Percentiles rank a stretch among this genome's conserved stretches.
Conservation (phyloP, 768 basidiomycete genomes). For the Trametes maxima region DNA sequence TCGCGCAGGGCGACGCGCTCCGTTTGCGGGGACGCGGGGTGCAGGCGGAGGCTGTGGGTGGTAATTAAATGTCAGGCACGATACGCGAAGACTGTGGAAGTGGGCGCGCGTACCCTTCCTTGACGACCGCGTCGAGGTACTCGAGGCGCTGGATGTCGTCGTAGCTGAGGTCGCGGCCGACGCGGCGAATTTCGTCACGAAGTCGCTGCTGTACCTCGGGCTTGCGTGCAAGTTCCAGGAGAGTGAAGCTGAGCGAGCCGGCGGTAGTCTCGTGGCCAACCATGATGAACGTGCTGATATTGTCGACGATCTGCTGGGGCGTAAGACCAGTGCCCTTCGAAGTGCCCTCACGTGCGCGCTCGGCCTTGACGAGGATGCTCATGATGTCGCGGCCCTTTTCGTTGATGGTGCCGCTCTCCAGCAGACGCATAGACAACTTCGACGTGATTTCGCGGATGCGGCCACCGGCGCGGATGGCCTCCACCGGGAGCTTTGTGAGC, state of each 20-base stretch:
- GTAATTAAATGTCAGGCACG: neutral
- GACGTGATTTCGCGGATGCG: slow-evolving; percentile 32
- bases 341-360: slow-evolving; percentile 4
- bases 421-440: slow-evolving; percentile 26
- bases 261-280: slow-evolving; percentile 48
- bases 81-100: neutral
- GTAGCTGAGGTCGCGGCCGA: slow-evolving; percentile 37
- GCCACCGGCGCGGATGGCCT: slow-evolving; percentile 32
- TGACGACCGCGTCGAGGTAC: slow-evolving; percentile 45
- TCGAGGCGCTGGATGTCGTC: slow-evolving; percentile 42
- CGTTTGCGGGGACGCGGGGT: slow-evolving; percentile 43
- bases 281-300: slow-evolving; percentile 40
- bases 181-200: slow-evolving; percentile 39
- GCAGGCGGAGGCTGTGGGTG: slow-evolving; percentile 39
- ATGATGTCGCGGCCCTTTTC: slow-evolving; percentile 27
- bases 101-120: slow-evolving; percentile 37
- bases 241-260: slow-evolving; percentile 38
- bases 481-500: slow-evolving; percentile 28
- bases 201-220: slow-evolving; percentile 41
- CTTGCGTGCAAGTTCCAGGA: slow-evolving; percentile 43
- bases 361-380: slow-evolving; percentile 26
- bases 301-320: slow-evolving; percentile 27
- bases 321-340: slow-evolving; percentile 19
- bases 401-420: slow-evolving; percentile 22
- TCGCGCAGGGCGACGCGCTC: slow-evolving; percentile 44